Base-by-base conservation (phyloP, 169 alveolate species). In the Plasmodium cynomolgi region DNA sequence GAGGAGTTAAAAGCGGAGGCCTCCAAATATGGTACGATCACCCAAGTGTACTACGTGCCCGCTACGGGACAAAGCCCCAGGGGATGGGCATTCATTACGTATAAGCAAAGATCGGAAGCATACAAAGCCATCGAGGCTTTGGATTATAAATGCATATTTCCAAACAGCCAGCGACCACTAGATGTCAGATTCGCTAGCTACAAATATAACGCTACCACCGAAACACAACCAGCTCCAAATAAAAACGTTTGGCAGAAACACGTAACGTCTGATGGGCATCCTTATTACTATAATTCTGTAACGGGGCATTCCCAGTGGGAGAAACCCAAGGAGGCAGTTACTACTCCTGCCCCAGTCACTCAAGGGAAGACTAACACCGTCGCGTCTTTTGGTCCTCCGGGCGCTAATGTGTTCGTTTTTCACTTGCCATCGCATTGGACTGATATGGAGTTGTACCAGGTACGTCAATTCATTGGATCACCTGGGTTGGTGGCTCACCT, bases 381-480 rank as follows among this genome's bases (percentile, higher is more conserved):
- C 29, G 95, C 97, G 23, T 56, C 96, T 1, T 96, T 73, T 39
- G 99, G 99, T 0, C 99, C 99, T 0, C 98, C 98, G 0, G 99
- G 99, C 8, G 97, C 99, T 8, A 98, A 98, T 84, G 93, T 98
- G 37, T 98, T 98, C 88, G 98, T 98, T 77, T 98, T 98, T 91
- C 99, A 98, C 91, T 90, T 98, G 17, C 99, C 99, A 1, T 94
- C 97, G 20, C 98, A 97, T 17, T 98, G 99, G 99, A 97, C 96
- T 7, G 98, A 98, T 37, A 86, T 81, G 41, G 98, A 97, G 82
- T 86, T 98, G 72, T 54, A 85, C 44, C 93, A 85, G 79, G 93
- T 85, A 72, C 79, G 37, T 17, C 20, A 83, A 34, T 20, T 33
- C 5, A 13, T 26, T 3, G 4, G 54, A 34, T 17, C n/a, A n/a